Base-by-base conservation (phyloP, 805 yeast species). In the Torulaspora indica region DNA sequence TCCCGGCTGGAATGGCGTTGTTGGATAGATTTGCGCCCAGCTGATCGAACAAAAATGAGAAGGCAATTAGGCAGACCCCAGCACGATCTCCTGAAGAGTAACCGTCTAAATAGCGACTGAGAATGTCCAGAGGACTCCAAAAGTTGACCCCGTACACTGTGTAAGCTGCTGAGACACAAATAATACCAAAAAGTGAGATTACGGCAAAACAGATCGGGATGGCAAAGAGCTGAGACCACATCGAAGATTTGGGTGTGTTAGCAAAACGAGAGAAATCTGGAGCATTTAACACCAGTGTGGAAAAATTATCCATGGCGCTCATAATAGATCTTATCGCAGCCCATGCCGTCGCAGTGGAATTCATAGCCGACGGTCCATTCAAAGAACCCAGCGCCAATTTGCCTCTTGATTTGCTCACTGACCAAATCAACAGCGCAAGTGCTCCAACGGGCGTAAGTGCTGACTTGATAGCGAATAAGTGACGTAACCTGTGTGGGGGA, bases 191-290 rank as follows among this genome's bases (percentile, higher is more conserved):
- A 53, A 89, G 72, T 4, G 95, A 82, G 27, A 95, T 88, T 46
- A 87, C 57, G 3, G 89, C 82, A 66, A 86, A 88, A 55, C 86
- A 77, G 15, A 84, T 47, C 28, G 96, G 95, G 49, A 89, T 78
- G 2, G 91, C 72, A 31, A 83, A 57, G 35, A 73, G 58, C 63
- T 81, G 88, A 1, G 87, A 74, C 63, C 73, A 70, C n/a, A 70
- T 56, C 3, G 82, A 73, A 15, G 77, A 68, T 34, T 55, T 63
- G 40, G 75, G 71, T 17, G 78, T 79, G 51, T 72, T 75, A 8
- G 95, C 84, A 67, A 87, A 82, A 64, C 96, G 78, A 20, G 95
- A 75, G 65, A 88, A 88, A 70, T 88, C 96, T 1, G 96, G 95
- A 12, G 93, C 85, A 67, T 88, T 88, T 42, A 84, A 76, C 58